Evolutionary conservation across 306 rosid species (phyloP), one percentile per base, ranked within the genome.

Genomic region (Acacia acuminata): DNA sequence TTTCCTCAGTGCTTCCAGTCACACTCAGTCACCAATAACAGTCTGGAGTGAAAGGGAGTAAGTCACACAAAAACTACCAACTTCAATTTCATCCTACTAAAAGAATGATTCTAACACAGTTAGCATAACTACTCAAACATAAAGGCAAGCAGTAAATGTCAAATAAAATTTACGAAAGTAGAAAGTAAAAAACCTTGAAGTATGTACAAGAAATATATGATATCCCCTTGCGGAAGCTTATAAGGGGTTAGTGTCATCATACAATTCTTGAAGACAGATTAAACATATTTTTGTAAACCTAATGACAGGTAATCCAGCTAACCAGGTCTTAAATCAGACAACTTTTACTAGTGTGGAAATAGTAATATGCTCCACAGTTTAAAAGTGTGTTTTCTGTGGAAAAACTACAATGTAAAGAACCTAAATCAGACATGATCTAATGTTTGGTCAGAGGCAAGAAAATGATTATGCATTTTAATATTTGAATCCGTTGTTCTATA

Each of bases 241-340:
- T 9, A 27, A 14, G 24, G 67, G 60, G 27, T 24, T 20, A 53
- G 30, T 55, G 20, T 50, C 73, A 53, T 42, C 55, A 42, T 50
- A 74, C 73, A 44, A 79, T 60, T 77, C 82, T 73, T 74, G 66
- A 58, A 44, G 60, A 47, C 60, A 69, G 43, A 73, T 48, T 45
- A 51, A 68, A 74, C 51, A 27, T 20, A 65, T 4, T 77, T 51
- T 71, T 65, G 67, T 50, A 56, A 75, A 78, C 77, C 19, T 45
- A 17, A 56, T 43, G 56, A 44, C 45, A 27, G 40, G 74, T 44
- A 42, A 77, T n/a, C 20, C 20, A 25, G 83, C 78, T 56, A 70
- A 45, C 42, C 71, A 61, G 74, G 70, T 40, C 40, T 73, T 77
- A 78, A 72, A 75, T 12, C 32, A 73, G 80, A 75, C 34, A 80